Evolutionary conservation across 1,284 basidiomycete species (phyloP).

Genomic region (Cystobasidium slooffiae): DNA sequence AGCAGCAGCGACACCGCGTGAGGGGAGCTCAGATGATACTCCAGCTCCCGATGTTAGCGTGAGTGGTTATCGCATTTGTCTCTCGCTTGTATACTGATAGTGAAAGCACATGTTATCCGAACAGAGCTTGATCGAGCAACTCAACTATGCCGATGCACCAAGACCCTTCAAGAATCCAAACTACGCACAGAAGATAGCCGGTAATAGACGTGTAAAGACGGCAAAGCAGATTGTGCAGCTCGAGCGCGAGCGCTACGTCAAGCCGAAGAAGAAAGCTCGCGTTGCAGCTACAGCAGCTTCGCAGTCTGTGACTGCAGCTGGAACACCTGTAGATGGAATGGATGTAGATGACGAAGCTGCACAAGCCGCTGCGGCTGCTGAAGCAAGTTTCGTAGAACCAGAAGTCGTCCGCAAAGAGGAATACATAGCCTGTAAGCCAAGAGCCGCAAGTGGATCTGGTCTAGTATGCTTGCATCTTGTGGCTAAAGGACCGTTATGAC

Average conservation of each 20-base stretch:
- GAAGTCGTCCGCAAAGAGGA: constrained; percentile 40
- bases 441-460: neutral
- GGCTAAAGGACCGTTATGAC: neutral
- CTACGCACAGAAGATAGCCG: constrained; percentile 39
- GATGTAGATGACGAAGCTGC: constrained; percentile 40
- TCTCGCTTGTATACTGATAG: neutral
- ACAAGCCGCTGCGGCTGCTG: constrained; percentile 25
- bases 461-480: neutral
- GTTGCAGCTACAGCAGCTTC: constrained; percentile 18
- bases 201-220: constrained; percentile 47
- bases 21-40: constrained; percentile 27
- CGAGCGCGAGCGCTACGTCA: constrained; percentile 49
- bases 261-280: constrained; percentile 44
- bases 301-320: constrained; percentile 24
- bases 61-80: neutral
- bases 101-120: neutral
- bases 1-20: constrained; percentile 29
- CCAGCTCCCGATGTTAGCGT: constrained; percentile 25
- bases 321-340: constrained; percentile 41
- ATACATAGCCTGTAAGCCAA: constrained; percentile 32
- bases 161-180: constrained; percentile 51
- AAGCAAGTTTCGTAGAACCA: constrained; percentile 3
- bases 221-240: constrained; percentile 52
- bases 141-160: constrained; percentile 46
- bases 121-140: constrained; percentile 46